Conservation (phyloP, 2,329 filamentous ascomycete species). For the Aureobasidium sp. region DNA sequence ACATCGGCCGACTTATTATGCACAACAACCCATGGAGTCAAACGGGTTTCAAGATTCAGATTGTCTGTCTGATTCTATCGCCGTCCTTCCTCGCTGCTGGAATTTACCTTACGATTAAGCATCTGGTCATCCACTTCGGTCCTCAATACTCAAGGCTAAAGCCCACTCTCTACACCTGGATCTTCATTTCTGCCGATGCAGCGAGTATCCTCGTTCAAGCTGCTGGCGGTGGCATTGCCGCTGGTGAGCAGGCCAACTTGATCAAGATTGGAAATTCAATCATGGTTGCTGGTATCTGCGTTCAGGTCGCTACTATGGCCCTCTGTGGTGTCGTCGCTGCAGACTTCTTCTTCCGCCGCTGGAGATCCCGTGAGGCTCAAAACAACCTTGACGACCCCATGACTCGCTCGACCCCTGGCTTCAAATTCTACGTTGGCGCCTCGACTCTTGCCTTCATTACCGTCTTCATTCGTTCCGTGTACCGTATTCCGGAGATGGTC, state of each 20-base stretch:
- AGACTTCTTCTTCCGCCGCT: slow-evolving; percentile 32
- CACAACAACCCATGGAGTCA: slow-evolving; percentile 33
- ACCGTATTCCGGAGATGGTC: slow-evolving; percentile 44
- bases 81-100: slow-evolving; percentile 41
- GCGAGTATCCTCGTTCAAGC: slow-evolving; percentile 41
- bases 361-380: neutral
- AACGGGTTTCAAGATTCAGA: slow-evolving; percentile 36
- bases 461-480: slow-evolving; percentile 57
- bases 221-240: slow-evolving; percentile 38
- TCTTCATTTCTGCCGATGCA: slow-evolving; percentile 46
- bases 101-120: slow-evolving; percentile 43
- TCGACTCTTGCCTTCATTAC: slow-evolving; percentile 53
- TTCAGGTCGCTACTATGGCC: slow-evolving; percentile 39
- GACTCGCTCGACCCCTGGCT: slow-evolving; percentile 25
- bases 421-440: slow-evolving; percentile 50
- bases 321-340: slow-evolving; percentile 35
- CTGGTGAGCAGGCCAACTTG: slow-evolving; percentile 25
- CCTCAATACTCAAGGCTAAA: slow-evolving; percentile 35
- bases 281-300: slow-evolving; percentile 40
- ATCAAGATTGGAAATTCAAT: slow-evolving; percentile 36
- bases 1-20: slow-evolving; percentile 38
- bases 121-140: slow-evolving; percentile 40
- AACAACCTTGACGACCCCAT: neutral
- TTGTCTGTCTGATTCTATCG: slow-evolving; percentile 37
- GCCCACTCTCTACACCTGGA: slow-evolving; percentile 41